Percentiles rank a stretch among this genome's conserved stretches.
Conservation (phyloP, 129 eudicot species). For the Pittosporum tobira region DNA sequence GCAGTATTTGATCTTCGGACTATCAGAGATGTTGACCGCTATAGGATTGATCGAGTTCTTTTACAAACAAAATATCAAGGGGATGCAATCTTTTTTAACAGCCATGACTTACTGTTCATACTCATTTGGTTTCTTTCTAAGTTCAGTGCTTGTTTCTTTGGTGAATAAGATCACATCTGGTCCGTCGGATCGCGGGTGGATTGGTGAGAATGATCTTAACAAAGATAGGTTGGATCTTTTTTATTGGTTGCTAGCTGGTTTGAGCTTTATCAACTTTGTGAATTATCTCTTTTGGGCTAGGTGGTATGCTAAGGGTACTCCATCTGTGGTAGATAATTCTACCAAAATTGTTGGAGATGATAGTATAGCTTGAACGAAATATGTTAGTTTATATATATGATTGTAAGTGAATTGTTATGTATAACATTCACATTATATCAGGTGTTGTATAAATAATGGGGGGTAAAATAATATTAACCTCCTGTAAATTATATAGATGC, state of each 20-base stretch:
- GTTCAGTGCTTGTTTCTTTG: slow-evolving; percentile 75
- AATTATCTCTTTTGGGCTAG: slow-evolving; percentile 75
- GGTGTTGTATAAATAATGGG: slow-evolving; percentile 5
- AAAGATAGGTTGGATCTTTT: slow-evolving; percentile 74
- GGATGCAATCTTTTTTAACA: slow-evolving; percentile 78
- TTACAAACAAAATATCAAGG: slow-evolving; percentile 66
- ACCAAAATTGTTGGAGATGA: slow-evolving; percentile 32
- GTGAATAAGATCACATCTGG: slow-evolving; percentile 57
- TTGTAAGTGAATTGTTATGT: neutral
- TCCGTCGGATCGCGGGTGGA: slow-evolving; percentile 50
- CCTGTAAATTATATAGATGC: slow-evolving; percentile 20
- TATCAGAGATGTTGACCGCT: slow-evolving; percentile 95
- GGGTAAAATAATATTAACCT: neutral
- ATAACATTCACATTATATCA: slow-evolving; percentile 3
- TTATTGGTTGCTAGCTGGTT: slow-evolving; percentile 71
- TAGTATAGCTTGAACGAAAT: slow-evolving; percentile 20
- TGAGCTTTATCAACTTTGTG: slow-evolving; percentile 65
- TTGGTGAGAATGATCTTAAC: slow-evolving; percentile 65
- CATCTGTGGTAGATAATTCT: slow-evolving; percentile 1
- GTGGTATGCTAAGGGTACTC: slow-evolving; percentile 36
- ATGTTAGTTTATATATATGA: neutral
- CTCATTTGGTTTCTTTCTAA: slow-evolving; percentile 84
- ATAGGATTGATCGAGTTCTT: slow-evolving; percentile 92
- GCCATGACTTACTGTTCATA: slow-evolving; percentile 94
- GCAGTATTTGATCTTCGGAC: slow-evolving; percentile 75